Evolutionary conservation across 2,329 filamentous ascomycete species (phyloP), one percentile per base, ranked within the genome.

Genomic region (Fusarium buxicola): DNA sequence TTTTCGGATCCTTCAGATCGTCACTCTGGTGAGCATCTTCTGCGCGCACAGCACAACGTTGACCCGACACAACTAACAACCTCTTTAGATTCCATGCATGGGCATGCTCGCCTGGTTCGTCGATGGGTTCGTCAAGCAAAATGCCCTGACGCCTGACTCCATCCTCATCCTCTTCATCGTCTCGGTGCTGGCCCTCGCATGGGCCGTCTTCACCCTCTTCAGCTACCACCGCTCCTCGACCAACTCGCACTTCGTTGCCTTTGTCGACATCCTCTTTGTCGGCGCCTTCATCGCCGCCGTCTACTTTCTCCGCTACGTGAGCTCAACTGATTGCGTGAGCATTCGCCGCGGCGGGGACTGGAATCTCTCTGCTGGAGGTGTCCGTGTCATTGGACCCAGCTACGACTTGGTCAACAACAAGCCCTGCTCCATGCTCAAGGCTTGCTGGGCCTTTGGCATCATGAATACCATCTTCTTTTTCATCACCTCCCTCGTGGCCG

Each of bases 351-450:
- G 78, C 47, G 77, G 80, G 43, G 71, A 77, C 18, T 87, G 87
- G 75, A 84, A 83, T 68, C 73, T 85, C 49, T 81, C 82, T 44
- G 81, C 93, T 38, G 89, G 89, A 11, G 80, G 84, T 11, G 85
- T 92, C 27, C 81, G 77, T 63, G 85, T 85, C 38, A 79, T 77
- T 27, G 75, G 84, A 31, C 81, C 81, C 43, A 78, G 77, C 47
- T 82, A 86, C 56, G 76, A 82, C 36, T 72, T 88, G 35, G 76
- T 83, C 49, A 76, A 88, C 32, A 83, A 92, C 76, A 94, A 94
- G 82, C 86, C 87, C 6, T 98, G 94, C 78, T 86, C 90, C 45
- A 95, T 97, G 92, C 86, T 97, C 72, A 98, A 97, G 85, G 90
- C 94, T 1, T 85, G 83, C 66, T 98, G 92, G 78, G 94, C 92